Evolutionary conservation across 176 grass and related monocot genomes (phyloP).

Genomic region (barley (Hordeum vulgare)): DNA sequence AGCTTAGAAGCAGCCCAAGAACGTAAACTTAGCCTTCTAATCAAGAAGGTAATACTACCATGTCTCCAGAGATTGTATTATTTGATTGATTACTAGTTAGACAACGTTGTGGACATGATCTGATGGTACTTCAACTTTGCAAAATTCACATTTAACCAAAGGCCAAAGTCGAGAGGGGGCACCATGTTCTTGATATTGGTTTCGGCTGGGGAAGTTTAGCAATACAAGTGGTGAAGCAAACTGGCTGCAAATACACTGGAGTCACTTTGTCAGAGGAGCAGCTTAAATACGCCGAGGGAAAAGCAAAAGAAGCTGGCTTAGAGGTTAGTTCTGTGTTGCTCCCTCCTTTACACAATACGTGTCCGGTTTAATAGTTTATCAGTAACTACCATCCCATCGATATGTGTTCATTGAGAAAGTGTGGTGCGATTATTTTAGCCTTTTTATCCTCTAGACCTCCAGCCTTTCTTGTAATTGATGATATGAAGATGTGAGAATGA

Average conservation of each 20-base stretch:
- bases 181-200: constrained; percentile 6
- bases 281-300: background rate
- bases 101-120: background rate
- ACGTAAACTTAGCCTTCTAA: background rate
- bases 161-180: background rate
- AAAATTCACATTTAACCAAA: background rate
- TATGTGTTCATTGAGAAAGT: background rate
- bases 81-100: background rate
- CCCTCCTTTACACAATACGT: background rate
- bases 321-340: background rate
- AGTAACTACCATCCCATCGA: background rate
- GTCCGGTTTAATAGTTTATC: background rate
- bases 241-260: background rate
- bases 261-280: constrained; percentile 8
- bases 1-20: background rate
- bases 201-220: background rate
- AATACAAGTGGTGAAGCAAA: background rate
- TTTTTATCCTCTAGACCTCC: background rate
- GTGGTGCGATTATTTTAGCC: background rate
- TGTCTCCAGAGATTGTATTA: background rate
- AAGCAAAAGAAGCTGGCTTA: background rate
- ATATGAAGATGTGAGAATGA: background rate
- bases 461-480: background rate
- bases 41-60: background rate
- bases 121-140: background rate